A percentile compares a stretch with the other conserved stretches of the same genome.
Evolutionary conservation across 768 basidiomycete genomes (phyloP).

Genomic region (Pluteus cervinus): DNA sequence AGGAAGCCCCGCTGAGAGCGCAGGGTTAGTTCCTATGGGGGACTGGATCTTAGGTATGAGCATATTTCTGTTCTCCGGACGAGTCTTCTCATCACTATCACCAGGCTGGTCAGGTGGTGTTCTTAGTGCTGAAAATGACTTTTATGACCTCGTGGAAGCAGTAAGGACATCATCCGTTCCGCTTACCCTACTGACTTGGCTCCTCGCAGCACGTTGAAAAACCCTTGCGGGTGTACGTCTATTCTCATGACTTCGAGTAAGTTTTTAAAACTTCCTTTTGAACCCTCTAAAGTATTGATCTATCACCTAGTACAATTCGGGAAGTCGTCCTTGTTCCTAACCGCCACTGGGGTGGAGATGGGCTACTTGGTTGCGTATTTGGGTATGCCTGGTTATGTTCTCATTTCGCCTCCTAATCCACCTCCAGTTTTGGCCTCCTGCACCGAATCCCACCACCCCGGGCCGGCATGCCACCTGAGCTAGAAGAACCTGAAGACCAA

Average conservation of each 20-base stretch:
- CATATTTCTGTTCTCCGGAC: not conserved
- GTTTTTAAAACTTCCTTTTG: slow-evolving; percentile 21
- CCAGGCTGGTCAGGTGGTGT: slow-evolving; percentile 95
- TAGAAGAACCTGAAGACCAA: slow-evolving; percentile 41
- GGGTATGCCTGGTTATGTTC: slow-evolving; percentile 48
- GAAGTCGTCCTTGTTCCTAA: slow-evolving; percentile 96
- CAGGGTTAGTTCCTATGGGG: slow-evolving; percentile 90
- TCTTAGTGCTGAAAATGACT: slow-evolving; percentile 86
- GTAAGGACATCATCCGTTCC: slow-evolving; percentile 36
- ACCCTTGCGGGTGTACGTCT: slow-evolving; percentile 90
- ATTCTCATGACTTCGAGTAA: slow-evolving; percentile 95
- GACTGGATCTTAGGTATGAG: slow-evolving; percentile 41
- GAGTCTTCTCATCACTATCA: slow-evolving; percentile 44
- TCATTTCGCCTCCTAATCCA: slow-evolving; percentile 3
- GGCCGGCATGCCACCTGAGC: slow-evolving; percentile 50
- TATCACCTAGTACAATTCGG: slow-evolving; percentile 62
- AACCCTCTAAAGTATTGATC: slow-evolving; percentile 7
- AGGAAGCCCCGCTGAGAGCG: slow-evolving; percentile 93
- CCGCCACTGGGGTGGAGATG: slow-evolving; percentile 96
- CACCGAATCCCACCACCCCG: slow-evolving; percentile 88
- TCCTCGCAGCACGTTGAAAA: slow-evolving; percentile 79
- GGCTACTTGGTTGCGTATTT: slow-evolving; percentile 91
- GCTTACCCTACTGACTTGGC: slow-evolving; percentile 1
- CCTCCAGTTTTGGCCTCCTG: slow-evolving; percentile 73
- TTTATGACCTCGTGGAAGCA: slow-evolving; percentile 92